Evolutionary conservation across 23 red algal species (phyloP).

Genomic region (Gracilaria caudata): DNA sequence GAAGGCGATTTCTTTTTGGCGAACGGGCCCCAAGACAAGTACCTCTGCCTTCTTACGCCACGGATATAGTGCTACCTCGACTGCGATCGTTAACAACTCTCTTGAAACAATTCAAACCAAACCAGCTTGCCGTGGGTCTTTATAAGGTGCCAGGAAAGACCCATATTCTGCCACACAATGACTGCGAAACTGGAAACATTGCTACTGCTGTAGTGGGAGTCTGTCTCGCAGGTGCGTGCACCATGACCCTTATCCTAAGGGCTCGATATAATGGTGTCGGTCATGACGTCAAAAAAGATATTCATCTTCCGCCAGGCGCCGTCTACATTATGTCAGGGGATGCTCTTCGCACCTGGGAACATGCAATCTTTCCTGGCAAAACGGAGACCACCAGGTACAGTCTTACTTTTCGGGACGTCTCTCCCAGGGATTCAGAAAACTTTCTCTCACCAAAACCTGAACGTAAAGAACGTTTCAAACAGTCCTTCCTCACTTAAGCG

Average conservation of each 20-base stretch:
- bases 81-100: conserved; percentile 25
- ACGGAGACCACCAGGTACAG: conserved; percentile 50
- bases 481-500: neutral
- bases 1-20: conserved; percentile 43
- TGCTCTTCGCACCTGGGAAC: conserved; percentile 55
- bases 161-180: conserved; percentile 72
- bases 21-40: conserved; percentile 11
- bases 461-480: conserved; percentile 3
- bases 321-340: conserved; percentile 76
- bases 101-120: conserved; percentile 35
- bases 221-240: conserved; percentile 56
- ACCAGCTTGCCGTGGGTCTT: conserved; percentile 51
- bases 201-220: conserved; percentile 59
- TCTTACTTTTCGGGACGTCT: conserved; percentile 52
- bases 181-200: conserved; percentile 59
- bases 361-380: conserved; percentile 68
- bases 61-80: conserved; percentile 43
- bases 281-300: conserved; percentile 50
- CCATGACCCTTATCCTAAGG: conserved; percentile 58
- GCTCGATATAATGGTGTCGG: conserved; percentile 34
- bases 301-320: conserved; percentile 43
- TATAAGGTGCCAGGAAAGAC: conserved; percentile 38
- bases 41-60: conserved; percentile 44
- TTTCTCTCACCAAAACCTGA: neutral
- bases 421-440: conserved; percentile 12